phyloP scores from a whole-genome alignment of 169 alveolate genomes.

The Plasmodium sp. region DNA sequence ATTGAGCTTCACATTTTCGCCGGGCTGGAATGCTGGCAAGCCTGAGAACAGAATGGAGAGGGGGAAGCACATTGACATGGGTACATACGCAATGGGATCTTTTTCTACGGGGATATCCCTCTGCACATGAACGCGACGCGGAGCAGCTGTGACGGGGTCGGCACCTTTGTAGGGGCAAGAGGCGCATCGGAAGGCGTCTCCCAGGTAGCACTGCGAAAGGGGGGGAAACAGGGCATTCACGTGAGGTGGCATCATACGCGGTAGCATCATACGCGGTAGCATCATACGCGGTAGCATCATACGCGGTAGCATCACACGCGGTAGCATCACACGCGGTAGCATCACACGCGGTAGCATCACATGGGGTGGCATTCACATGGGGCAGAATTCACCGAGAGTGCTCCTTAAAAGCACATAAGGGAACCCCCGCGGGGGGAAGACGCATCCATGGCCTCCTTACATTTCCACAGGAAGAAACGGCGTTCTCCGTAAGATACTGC shows the following conservation, averaged over 20 bases:
- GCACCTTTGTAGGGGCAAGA: slow-evolving; percentile 73
- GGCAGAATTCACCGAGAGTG: background rate
- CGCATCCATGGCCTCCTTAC: slow-evolving; percentile 2
- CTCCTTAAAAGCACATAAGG: background rate
- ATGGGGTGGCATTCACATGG: background rate
- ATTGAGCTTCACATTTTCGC: slow-evolving; percentile 71
- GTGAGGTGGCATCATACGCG: background rate
- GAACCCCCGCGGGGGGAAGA: background rate
- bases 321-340: too few relatives aligned
- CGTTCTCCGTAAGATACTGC: slow-evolving; percentile 54
- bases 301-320: too few relatives aligned
- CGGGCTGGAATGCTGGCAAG: slow-evolving; percentile 70
- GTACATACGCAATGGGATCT: background rate
- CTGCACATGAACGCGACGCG: background rate
- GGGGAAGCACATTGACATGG: background rate
- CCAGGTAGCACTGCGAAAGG: slow-evolving; percentile 39
- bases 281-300: background rate
- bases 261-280: background rate
- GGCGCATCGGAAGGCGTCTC: slow-evolving; percentile 74
- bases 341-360: too few relatives aligned
- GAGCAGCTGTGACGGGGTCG: background rate
- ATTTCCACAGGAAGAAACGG: slow-evolving; percentile 71
- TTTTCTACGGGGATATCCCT: background rate
- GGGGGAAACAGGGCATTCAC: background rate
- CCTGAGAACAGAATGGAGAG: slow-evolving; percentile 23